Evolutionary conservation across 257 asterid genomes (phyloP).

Genomic region (Linaria vulgaris): DNA sequence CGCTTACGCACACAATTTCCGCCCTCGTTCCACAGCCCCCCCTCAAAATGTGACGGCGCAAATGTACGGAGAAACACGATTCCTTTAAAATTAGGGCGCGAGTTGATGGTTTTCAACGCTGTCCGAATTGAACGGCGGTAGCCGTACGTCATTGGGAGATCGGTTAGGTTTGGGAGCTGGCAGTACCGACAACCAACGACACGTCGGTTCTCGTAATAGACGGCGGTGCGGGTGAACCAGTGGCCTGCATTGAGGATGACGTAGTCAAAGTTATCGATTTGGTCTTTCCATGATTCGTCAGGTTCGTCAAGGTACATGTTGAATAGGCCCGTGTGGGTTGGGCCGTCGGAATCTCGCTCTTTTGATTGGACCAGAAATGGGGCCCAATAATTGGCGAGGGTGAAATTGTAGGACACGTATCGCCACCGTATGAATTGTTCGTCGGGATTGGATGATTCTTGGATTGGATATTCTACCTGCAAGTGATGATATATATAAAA

Average conservation of each 20-base stretch:
- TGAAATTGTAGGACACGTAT: constrained; percentile 47
- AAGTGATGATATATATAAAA: neutral
- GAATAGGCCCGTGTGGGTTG: constrained; percentile 36
- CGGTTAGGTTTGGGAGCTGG: constrained; percentile 23
- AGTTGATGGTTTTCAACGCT: constrained; percentile 29
- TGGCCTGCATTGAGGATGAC: constrained; percentile 34
- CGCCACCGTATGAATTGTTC: constrained; percentile 54
- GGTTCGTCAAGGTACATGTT: constrained; percentile 36
- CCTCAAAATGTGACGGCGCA: constrained; percentile 41
- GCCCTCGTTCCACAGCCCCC: constrained; percentile 37
- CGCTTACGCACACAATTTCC: constrained; percentile 32
- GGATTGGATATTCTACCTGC: constrained; percentile 52
- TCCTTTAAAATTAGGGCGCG: constrained; percentile 26
- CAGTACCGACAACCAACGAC: constrained; percentile 36
- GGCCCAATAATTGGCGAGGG: constrained; percentile 42
- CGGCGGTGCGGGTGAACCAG: constrained; percentile 34
- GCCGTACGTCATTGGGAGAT: constrained; percentile 30
- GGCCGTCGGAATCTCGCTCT: constrained; percentile 31
- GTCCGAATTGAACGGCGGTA: constrained; percentile 31
- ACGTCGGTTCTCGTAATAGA: constrained; percentile 23
- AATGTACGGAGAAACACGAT: constrained; percentile 31
- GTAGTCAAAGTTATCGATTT: constrained; percentile 31
- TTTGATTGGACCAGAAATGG: constrained; percentile 41
- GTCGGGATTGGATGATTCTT: constrained; percentile 35
- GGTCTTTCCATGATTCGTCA: constrained; percentile 28